Percentiles rank a stretch among this genome's conserved stretches.
phyloP scores from a whole-genome alignment of 768 basidiomycete genomes.

The Dendrothele bispora region DNA sequence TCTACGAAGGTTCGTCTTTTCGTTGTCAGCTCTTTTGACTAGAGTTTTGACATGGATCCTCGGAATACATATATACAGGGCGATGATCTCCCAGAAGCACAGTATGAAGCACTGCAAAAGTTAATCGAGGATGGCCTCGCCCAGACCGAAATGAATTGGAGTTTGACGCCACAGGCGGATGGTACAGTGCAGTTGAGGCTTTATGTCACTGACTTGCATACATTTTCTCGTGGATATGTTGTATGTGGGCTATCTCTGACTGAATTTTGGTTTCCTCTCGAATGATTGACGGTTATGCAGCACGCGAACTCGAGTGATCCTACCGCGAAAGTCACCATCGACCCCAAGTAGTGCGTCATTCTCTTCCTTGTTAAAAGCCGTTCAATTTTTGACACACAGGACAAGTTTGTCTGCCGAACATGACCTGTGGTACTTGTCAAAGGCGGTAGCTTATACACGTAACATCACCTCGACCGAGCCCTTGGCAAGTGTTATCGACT shows the following conservation, averaged over 20 bases:
- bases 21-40: not conserved
- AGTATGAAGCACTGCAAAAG: conserved; percentile 9
- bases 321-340: conserved; percentile 5
- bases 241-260: not conserved
- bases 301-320: conserved; percentile 12
- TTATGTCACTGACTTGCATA: not conserved
- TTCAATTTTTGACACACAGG: no score
- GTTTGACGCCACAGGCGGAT: not conserved
- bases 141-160: conserved; percentile 14
- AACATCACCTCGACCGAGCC: conserved; percentile 12
- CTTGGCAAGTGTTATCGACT: conserved; percentile 11
- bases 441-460: conserved; percentile 8
- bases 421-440: not conserved
- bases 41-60: not conserved
- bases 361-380: no score
- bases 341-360: conserved; percentile 13
- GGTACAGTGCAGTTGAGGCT: not conserved
- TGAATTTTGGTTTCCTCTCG: not conserved
- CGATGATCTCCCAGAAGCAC: conserved; percentile 3
- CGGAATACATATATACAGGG: not conserved
- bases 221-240: conserved; percentile 10
- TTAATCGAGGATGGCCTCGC: conserved; percentile 7
- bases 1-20: not conserved
- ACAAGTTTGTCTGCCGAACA: not conserved
- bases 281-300: not conserved